Evolutionary conservation across 768 basidiomycete species (phyloP).

Genomic region (Asterophora parasitica): DNA sequence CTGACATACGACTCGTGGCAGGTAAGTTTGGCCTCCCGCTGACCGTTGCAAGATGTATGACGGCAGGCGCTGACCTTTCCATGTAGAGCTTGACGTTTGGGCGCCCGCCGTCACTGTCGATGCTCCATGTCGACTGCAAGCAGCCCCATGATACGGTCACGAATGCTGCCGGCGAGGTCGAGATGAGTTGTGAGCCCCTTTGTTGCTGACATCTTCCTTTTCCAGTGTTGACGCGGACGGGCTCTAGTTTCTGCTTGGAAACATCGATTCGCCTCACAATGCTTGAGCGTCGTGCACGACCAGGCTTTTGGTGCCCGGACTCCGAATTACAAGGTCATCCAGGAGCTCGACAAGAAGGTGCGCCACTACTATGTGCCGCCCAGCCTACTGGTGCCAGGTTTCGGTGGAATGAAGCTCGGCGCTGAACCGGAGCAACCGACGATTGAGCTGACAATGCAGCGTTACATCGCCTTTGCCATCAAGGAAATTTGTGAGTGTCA

Average conservation of each 20-base stretch:
- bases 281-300: slow-evolving; percentile 60
- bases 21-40: slow-evolving; percentile 31
- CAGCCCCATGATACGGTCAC: slow-evolving; percentile 43
- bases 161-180: slow-evolving; percentile 44
- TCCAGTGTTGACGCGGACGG: slow-evolving; percentile 1
- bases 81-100: slow-evolving; percentile 65
- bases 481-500: slow-evolving; percentile 57
- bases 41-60: not conserved
- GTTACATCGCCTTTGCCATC: slow-evolving; percentile 62
- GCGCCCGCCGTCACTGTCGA: slow-evolving; percentile 61
- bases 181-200: slow-evolving; percentile 56
- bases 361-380: slow-evolving; percentile 60
- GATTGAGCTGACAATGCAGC: slow-evolving; percentile 60
- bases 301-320: slow-evolving; percentile 61
- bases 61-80: slow-evolving; percentile 3
- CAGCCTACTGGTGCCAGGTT: slow-evolving; percentile 61
- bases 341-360: slow-evolving; percentile 63
- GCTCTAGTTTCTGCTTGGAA: slow-evolving; percentile 63
- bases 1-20: slow-evolving; percentile 69
- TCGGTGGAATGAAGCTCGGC: slow-evolving; percentile 43
- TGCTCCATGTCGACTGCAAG: slow-evolving; percentile 51
- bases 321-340: slow-evolving; percentile 56
- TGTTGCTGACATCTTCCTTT: not conserved
- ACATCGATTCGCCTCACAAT: slow-evolving; percentile 58
- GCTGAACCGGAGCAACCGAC: slow-evolving; percentile 41